Base-by-base conservation (phyloP, 2,329 filamentous ascomycete species). In the Ophiosphaerella korrae region DNA sequence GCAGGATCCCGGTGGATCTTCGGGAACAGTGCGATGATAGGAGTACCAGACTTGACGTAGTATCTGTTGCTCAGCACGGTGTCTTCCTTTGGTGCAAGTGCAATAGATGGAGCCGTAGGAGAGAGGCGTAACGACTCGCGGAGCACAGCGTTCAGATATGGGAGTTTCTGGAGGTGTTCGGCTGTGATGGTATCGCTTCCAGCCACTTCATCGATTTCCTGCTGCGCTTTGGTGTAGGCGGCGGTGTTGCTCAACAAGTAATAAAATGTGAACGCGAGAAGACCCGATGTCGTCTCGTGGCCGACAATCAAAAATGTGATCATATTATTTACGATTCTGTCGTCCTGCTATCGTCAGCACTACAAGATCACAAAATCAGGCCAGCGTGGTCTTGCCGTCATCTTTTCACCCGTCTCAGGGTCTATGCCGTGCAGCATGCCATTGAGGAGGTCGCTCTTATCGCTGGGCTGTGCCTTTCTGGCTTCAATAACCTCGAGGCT, bases 121-220 rank as follows among this genome's bases (percentile, higher is more conserved):
- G 78, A 78, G 2, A 86, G 76, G 0, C 84, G 80, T 7, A 86
- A 81, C 76, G 63, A 85, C 82, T 53, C 80, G 44, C 80, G 78
- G 21, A 85, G 67, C 21, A 84, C 65, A 8, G 77, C 83, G 46
- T 81, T 79, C 41, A 85, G 59, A 63, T 84, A 86, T 9, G 75
- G 71, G 2, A 86, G 75, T 54, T 78, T 78, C 0, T 74, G 59
- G 1, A 86, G 66, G 60, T 85, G 81, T 5, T 78, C 77, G 41
- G 78, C 66, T 0, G 67, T 69, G 24, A 85, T 68, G 1, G 78
- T 72, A 1, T 66, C 74, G 2, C 71, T 64, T 0, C 81, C 81
- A 23, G 83, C 68, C 0, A 85, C 78, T 0, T 74, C 55, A 55
- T 84, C 82, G 0, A 86, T 71, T 65, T 86, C 82, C 18, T 76